These are phyloP conservation scores for Stagonosporopsis tanaceti DNA, from an alignment of 2,329 filamentous ascomycete genomes.

Conservation along the genomic window DNA sequence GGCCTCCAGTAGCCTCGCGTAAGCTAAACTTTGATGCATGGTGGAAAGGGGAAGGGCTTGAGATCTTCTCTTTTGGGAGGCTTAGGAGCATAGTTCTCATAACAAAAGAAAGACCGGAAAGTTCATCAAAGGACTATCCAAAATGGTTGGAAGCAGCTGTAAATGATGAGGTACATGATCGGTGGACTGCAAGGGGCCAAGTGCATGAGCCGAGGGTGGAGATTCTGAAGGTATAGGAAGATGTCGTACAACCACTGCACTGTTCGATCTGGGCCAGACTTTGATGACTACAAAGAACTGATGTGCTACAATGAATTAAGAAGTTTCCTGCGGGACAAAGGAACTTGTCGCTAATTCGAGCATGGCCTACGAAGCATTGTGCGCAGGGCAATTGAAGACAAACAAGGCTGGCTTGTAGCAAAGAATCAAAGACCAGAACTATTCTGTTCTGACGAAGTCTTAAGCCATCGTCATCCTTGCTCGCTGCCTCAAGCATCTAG, in stretches of 20 bases:
- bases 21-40: slow-evolving; percentile 5
- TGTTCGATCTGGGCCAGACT: background rate
- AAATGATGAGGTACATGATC: background rate
- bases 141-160: background rate
- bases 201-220: background rate
- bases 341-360: background rate
- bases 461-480: background rate
- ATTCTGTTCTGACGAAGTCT: background rate
- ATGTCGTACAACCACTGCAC: background rate
- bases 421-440: too few species aligned
- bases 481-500: background rate
- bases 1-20: background rate
- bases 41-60: slow-evolving; percentile 16
- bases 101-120: background rate
- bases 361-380: background rate
- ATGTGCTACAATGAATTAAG: background rate
- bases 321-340: too few species aligned
- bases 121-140: background rate
- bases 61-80: slow-evolving; percentile 6
- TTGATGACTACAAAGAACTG: too few species aligned
- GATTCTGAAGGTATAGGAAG: background rate
- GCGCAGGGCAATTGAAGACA: background rate
- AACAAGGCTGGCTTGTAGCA: too few species aligned
- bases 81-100: background rate
- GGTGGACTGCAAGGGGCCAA: background rate